phyloP scores from a whole-genome alignment of 768 basidiomycete genomes.

The Clavaria fumosa region DNA sequence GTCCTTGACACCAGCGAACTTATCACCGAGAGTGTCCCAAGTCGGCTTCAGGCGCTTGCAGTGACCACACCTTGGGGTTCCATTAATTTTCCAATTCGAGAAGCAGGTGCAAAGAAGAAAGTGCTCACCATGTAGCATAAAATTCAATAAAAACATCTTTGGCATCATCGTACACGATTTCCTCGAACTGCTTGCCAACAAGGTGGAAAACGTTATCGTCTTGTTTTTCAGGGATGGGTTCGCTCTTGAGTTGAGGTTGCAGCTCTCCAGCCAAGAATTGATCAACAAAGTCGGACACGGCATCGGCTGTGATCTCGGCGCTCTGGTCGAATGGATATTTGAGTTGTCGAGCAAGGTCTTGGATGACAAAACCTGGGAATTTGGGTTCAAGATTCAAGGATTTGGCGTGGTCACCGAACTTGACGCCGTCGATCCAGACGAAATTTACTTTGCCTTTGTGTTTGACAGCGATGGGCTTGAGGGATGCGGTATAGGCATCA shows the following conservation, averaged over 20 bases:
- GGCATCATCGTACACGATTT: conserved; percentile 67
- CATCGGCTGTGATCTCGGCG: conserved; percentile 41
- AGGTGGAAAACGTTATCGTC: conserved; percentile 70
- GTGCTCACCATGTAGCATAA: conserved; percentile 82
- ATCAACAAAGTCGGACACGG: conserved; percentile 42
- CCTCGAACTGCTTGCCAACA: conserved; percentile 82
- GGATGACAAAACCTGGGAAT: conserved; percentile 92
- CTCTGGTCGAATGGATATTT: conserved; percentile 79
- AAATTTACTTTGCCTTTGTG: conserved; percentile 87
- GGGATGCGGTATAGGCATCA: conserved; percentile 44
- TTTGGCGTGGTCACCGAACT: conserved; percentile 92
- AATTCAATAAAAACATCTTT: conserved; percentile 98
- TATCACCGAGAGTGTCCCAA: conserved; percentile 85
- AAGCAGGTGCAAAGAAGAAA: neutral
- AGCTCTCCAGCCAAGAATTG: conserved; percentile 60
- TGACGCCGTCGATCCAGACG: conserved; percentile 93
- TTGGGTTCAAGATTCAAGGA: conserved; percentile 82
- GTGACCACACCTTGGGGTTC: conserved; percentile 86
- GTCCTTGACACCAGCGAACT: conserved; percentile 62
- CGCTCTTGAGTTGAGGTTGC: conserved; percentile 75
- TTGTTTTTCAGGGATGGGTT: conserved; percentile 72
- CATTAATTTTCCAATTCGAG: neutral
- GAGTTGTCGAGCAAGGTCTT: conserved; percentile 67
- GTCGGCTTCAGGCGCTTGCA: conserved; percentile 94
- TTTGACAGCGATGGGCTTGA: conserved; percentile 66